Evolutionary conservation across 2,329 filamentous ascomycete genomes (phyloP).

Genomic region (Pyrenochaeta sp.): DNA sequence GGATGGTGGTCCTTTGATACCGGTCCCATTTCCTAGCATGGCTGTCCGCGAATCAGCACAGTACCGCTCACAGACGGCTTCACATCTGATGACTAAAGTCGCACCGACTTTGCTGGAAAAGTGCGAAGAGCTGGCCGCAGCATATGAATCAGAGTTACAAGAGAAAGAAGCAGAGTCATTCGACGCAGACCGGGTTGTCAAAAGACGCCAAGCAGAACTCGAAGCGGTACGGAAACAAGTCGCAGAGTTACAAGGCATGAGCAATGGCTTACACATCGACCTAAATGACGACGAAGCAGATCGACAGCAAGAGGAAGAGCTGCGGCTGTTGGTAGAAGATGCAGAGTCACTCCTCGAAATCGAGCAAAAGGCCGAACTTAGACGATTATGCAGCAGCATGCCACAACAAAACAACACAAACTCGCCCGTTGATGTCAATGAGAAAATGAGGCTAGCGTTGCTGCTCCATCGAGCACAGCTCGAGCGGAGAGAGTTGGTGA

Average conservation of each 20-base stretch:
- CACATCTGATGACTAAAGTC: slow-evolving; percentile 70
- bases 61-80: slow-evolving; percentile 57
- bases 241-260: slow-evolving; percentile 57
- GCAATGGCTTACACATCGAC: slow-evolving; percentile 38
- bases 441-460: slow-evolving; percentile 66
- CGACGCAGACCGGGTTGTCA: slow-evolving; percentile 58
- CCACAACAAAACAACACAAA: slow-evolving; percentile 30
- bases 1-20: slow-evolving; percentile 35
- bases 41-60: slow-evolving; percentile 34
- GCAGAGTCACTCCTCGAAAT: slow-evolving; percentile 55
- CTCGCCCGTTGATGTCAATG: slow-evolving; percentile 54
- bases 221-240: slow-evolving; percentile 68
- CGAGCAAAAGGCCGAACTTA: slow-evolving; percentile 54
- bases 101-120: slow-evolving; percentile 62
- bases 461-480: slow-evolving; percentile 65
- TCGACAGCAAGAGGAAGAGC: slow-evolving; percentile 48
- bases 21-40: slow-evolving; percentile 35
- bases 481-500: slow-evolving; percentile 69
- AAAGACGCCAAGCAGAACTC: slow-evolving; percentile 73
- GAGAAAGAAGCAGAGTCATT: slow-evolving; percentile 69
- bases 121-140: slow-evolving; percentile 52
- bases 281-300: slow-evolving; percentile 49
- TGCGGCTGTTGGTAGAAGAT: slow-evolving; percentile 49
- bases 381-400: slow-evolving; percentile 37
- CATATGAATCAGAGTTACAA: slow-evolving; percentile 76